Evolutionary conservation across 768 basidiomycete genomes (phyloP).

Genomic region (Hortiboletus campestris): DNA sequence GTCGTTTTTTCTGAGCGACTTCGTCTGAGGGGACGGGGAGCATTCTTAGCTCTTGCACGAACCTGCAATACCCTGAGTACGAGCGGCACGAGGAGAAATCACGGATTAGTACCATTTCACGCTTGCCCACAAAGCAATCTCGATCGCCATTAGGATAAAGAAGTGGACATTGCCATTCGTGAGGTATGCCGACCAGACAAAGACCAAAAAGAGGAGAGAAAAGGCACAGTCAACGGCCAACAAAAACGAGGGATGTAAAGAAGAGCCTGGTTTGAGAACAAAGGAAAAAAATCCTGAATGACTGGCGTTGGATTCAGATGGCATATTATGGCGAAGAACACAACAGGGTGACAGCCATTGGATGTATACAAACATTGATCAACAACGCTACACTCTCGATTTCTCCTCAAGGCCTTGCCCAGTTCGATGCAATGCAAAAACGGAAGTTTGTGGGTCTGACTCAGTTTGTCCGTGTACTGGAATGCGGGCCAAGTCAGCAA

Average conservation of each 20-base stretch:
- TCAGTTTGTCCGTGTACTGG: constrained; percentile 12
- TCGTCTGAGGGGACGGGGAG: constrained; percentile 24
- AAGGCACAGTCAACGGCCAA: constrained; percentile 64
- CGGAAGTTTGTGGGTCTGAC: neutral
- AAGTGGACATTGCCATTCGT: constrained; percentile 69
- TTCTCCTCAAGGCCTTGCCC: neutral
- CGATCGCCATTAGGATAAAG: constrained; percentile 62
- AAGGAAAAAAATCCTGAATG: constrained; percentile 43
- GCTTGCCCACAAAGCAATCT: constrained; percentile 70
- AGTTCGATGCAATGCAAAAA: constrained; percentile 14
- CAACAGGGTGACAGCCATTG: neutral
- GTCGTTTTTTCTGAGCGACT: constrained; percentile 23
- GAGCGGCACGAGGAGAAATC: neutral
- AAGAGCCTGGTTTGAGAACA: constrained; percentile 73
- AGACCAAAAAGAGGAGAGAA: constrained; percentile 52
- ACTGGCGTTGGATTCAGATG: constrained; percentile 18
- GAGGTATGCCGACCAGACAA: constrained; percentile 55
- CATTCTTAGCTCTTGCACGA: constrained; percentile 59
- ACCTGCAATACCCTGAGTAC: constrained; percentile 43
- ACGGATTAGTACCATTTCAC: constrained; percentile 70
- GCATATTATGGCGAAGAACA: constrained; percentile 11
- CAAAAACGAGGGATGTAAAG: constrained; percentile 68
- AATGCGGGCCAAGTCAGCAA: constrained; percentile 1
- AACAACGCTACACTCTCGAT: constrained; percentile 8
- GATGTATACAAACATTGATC: constrained; percentile 17